A percentile compares a stretch with the other conserved stretches of the same genome.
Conservation (phyloP, 2,329 filamentous ascomycete species). For the Ustilaginoidea virens region DNA sequence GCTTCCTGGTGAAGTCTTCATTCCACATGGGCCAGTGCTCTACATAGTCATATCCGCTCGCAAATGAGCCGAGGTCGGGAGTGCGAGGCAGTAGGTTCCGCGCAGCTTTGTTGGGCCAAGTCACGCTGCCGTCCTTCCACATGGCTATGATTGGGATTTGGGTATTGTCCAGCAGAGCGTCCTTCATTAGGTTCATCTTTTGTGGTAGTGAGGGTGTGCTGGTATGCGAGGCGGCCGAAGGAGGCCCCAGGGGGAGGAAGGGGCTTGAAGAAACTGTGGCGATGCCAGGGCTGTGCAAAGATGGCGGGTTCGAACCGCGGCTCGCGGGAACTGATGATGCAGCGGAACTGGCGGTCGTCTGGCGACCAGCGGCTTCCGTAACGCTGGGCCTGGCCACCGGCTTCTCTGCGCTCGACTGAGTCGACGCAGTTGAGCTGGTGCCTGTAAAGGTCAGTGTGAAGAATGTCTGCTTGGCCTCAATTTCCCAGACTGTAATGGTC, state of each 20-base stretch:
- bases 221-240: conserved; percentile 35
- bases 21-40: conserved; percentile 45
- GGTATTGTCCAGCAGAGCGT: conserved; percentile 61
- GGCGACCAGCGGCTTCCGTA: conserved; percentile 30
- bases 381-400: conserved; percentile 22
- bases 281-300: conserved; percentile 34
- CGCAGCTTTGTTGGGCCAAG: conserved; percentile 56
- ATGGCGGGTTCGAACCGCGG: conserved; percentile 30
- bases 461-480: conserved; percentile 50
- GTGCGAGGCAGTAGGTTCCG: conserved; percentile 31
- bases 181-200: conserved; percentile 61
- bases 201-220: conserved; percentile 51
- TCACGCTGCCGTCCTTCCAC: conserved; percentile 67
- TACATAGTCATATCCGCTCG: conserved; percentile 40
- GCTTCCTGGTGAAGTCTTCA: conserved; percentile 45
- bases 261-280: conserved; percentile 38
- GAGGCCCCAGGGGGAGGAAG: conserved; percentile 54
- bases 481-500: conserved; percentile 61
- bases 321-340: conserved; percentile 32
- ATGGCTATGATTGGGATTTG: conserved; percentile 61
- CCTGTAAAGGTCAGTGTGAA: conserved; percentile 64
- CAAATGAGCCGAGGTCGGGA: conserved; percentile 21
- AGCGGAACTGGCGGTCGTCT: conserved; percentile 26
- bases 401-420: conserved; percentile 19
- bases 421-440: conserved; percentile 25